Conservation (phyloP, 2,329 filamentous ascomycete genomes). For the Berkeleyomyces basicola region DNA sequence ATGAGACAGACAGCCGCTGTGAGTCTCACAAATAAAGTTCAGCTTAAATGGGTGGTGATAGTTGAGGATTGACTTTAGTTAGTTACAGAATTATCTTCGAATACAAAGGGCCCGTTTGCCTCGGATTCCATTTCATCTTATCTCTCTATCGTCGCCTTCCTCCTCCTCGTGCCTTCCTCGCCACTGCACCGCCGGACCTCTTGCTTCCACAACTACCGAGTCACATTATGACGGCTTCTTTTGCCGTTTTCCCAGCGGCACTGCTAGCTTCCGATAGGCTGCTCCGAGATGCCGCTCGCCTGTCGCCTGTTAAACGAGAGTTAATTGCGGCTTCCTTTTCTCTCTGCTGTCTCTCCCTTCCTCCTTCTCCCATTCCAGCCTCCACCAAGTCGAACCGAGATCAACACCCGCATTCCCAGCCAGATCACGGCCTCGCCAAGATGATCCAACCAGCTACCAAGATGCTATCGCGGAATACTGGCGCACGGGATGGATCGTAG, state of each 20-base stretch:
- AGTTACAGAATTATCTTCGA: no score
- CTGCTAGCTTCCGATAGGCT: no score
- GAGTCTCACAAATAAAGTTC: background rate
- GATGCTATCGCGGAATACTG: conserved; percentile 21
- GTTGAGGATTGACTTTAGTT: no score
- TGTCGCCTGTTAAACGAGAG: background rate
- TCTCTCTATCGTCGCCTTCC: no score
- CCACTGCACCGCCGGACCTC: no score
- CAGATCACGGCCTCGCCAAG: conserved; percentile 18
- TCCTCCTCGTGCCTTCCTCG: no score
- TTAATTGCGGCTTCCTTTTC: background rate
- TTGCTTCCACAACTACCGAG: no score
- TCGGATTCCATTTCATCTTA: no score
- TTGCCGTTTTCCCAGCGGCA: no score
- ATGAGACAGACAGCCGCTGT: background rate
- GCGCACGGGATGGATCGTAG: conserved; percentile 24
- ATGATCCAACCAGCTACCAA: conserved; percentile 16
- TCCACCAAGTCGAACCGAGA: conserved; percentile 17
- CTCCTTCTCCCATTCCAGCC: background rate
- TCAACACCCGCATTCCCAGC: conserved; percentile 15
- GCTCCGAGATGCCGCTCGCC: background rate
- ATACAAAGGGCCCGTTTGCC: no score
- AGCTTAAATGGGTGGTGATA: no score
- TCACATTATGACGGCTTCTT: no score
- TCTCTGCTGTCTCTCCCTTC: background rate